phyloP scores from a whole-genome alignment of 352 stramenopile species.

The Phytophthora tubulina region DNA sequence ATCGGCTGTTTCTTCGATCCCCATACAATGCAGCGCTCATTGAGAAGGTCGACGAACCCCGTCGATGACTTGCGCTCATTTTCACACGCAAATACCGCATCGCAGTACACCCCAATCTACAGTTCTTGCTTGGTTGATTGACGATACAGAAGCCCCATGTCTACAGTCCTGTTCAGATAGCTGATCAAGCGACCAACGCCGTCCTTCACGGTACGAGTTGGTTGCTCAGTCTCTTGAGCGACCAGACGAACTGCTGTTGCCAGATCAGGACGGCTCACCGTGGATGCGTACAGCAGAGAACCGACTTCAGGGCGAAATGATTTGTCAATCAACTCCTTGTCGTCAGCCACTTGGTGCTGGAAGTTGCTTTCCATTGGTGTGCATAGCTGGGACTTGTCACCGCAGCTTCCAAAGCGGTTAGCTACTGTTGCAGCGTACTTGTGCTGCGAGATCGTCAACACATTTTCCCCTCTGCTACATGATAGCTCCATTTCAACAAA shows the following conservation, averaged over 20 bases:
- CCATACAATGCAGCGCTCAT: constrained; percentile 12
- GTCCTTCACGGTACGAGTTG: constrained; percentile 7
- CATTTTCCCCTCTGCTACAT: not conserved
- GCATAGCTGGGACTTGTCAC: not conserved
- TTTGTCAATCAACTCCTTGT: not conserved
- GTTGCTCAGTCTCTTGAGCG: constrained; percentile 21
- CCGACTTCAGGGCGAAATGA: constrained; percentile 2
- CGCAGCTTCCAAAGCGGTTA: not conserved
- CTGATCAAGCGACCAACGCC: constrained; percentile 4
- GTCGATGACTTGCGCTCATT: constrained; percentile 4
- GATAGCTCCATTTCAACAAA: constrained; percentile 15
- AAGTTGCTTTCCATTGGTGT: constrained; percentile 7
- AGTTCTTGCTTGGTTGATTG: not conserved
- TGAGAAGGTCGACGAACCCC: constrained; percentile 7
- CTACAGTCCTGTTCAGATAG: not conserved
- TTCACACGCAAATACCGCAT: constrained; percentile 20
- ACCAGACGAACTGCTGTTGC: constrained; percentile 10
- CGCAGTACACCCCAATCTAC: constrained; percentile 8
- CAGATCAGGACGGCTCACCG: constrained; percentile 7
- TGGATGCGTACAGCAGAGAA: constrained; percentile 14
- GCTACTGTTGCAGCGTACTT: constrained; percentile 5
- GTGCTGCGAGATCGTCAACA: constrained; percentile 4
- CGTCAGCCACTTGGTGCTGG: not conserved
- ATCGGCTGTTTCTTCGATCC: constrained; percentile 28
- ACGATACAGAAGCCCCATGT: constrained; percentile 2